These are phyloP conservation scores for Geotrichum citri-aurantii DNA, from an alignment of 1,139 yeast genomes.

Conservation along the genomic window DNA sequence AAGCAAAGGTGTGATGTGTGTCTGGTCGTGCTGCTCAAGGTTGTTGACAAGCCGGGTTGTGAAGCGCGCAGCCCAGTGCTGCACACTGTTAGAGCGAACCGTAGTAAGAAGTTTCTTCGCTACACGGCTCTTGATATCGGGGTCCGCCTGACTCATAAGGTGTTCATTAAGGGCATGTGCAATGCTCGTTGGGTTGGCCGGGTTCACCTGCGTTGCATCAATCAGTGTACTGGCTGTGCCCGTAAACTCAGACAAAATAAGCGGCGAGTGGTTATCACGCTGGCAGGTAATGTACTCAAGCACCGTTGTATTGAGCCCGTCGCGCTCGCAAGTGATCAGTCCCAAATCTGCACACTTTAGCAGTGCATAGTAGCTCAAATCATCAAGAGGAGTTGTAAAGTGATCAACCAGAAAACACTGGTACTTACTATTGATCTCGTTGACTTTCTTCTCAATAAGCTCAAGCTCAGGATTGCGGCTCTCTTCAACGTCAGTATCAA, in stretches of 20 bases:
- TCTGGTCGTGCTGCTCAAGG: constrained; percentile 40
- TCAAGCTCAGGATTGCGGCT: constrained; percentile 19
- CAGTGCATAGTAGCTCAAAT: constrained; percentile 82
- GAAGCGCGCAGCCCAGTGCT: constrained; percentile 69
- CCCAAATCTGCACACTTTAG: constrained; percentile 89
- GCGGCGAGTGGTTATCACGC: constrained; percentile 61
- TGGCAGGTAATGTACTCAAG: constrained; percentile 88
- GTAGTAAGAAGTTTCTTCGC: constrained; percentile 45
- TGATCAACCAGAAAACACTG: constrained; percentile 76
- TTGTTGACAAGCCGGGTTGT: constrained; percentile 50
- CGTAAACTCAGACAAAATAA: constrained; percentile 73
- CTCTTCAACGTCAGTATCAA: constrained; percentile 33
- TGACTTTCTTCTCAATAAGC: constrained; percentile 67
- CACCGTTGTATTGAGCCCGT: constrained; percentile 93
- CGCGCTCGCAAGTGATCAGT: constrained; percentile 82
- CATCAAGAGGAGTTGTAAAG: constrained; percentile 80
- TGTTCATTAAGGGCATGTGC: constrained; percentile 74
- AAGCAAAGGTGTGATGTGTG: constrained; percentile 73
- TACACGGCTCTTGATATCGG: constrained; percentile 21
- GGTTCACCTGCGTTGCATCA: constrained; percentile 82
- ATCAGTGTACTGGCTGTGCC: constrained; percentile 78
- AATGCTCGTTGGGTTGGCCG: constrained; percentile 72
- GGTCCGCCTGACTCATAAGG: constrained; percentile 40
- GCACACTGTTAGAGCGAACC: constrained; percentile 68
- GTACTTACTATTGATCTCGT: constrained; percentile 78